phyloP scores from a whole-genome alignment of 148 eudicot species.

The Chenopodium berlandieri region DNA sequence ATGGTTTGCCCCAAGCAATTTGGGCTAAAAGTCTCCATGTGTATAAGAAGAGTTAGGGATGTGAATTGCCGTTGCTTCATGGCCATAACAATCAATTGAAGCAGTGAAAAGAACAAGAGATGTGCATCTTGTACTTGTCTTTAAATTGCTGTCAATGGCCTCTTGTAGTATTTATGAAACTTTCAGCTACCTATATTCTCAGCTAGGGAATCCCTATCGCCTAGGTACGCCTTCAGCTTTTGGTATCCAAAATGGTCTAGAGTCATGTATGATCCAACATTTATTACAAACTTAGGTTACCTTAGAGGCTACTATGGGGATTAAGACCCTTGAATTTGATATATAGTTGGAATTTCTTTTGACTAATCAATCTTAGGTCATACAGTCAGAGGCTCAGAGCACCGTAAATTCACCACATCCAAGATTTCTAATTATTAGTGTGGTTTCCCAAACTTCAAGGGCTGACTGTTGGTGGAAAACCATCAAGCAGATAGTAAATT shows the following conservation, averaged over 20 bases:
- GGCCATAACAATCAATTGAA: neutral
- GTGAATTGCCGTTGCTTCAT: too few relatives aligned
- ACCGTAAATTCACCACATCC: neutral
- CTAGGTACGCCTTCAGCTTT: too few relatives aligned
- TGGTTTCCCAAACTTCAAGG: neutral
- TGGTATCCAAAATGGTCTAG: neutral
- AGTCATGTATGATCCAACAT: neutral
- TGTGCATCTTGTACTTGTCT: neutral
- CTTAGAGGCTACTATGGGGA: neutral
- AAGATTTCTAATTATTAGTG: neutral
- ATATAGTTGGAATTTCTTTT: neutral
- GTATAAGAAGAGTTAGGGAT: too few relatives aligned
- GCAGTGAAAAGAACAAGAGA: neutral
- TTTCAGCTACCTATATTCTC: too few relatives aligned
- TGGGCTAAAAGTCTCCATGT: too few relatives aligned
- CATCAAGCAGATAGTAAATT: neutral
- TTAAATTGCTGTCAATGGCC: too few relatives aligned
- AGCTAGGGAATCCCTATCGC: too few relatives aligned
- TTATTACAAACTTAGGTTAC: neutral
- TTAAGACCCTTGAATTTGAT: neutral
- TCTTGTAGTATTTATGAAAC: too few relatives aligned
- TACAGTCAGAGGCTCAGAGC: neutral
- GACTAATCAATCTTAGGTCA: neutral
- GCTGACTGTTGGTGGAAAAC: neutral
- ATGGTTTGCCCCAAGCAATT: too few relatives aligned